These are phyloP conservation scores for Ceratobasidium sp. DNA, from an alignment of 1,284 basidiomycete genomes.

Conservation along the genomic window DNA sequence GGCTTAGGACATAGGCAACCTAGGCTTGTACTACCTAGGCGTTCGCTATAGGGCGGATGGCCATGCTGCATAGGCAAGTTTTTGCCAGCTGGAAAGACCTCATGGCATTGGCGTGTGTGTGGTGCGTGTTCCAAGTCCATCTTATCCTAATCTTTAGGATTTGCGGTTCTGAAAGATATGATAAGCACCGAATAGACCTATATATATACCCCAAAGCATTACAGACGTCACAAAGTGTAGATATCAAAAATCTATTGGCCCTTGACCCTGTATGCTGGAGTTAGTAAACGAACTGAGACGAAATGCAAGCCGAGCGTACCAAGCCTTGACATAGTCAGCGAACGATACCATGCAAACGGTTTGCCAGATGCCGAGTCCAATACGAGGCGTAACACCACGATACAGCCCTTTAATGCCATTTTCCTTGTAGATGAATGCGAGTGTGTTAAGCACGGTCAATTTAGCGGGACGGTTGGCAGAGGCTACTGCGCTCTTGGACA, in stretches of 20 bases:
- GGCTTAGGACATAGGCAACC: conserved; percentile 32
- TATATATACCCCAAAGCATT: conserved; percentile 36
- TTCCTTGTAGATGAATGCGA: conserved; percentile 93
- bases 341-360: conserved; percentile 98
- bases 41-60: conserved; percentile 2
- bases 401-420: conserved; percentile 98
- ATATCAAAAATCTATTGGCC: conserved; percentile 16
- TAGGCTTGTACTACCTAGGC: conserved; percentile 32
- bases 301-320: conserved; percentile 60
- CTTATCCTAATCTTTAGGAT: conserved; percentile 2
- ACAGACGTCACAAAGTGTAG: conserved; percentile 21
- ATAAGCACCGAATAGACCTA: conserved; percentile 27
- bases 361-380: conserved; percentile 96
- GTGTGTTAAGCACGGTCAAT: conserved; percentile 90
- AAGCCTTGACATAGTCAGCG: conserved; percentile 91
- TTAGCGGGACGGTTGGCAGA: conserved; percentile 85
- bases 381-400: conserved; percentile 96
- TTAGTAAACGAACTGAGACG: conserved; percentile 6
- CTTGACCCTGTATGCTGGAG: conserved; percentile 23
- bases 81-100: conserved; percentile 3
- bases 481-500: conserved; percentile 80
- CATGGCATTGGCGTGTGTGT: conserved; percentile 3
- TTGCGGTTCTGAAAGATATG: neutral
- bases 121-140: conserved; percentile 8
- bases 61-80: conserved; percentile 23